These are phyloP conservation scores for Mortierella sp. DNA, from an alignment of 371 early-diverging fungal species.

Conservation along the genomic window DNA sequence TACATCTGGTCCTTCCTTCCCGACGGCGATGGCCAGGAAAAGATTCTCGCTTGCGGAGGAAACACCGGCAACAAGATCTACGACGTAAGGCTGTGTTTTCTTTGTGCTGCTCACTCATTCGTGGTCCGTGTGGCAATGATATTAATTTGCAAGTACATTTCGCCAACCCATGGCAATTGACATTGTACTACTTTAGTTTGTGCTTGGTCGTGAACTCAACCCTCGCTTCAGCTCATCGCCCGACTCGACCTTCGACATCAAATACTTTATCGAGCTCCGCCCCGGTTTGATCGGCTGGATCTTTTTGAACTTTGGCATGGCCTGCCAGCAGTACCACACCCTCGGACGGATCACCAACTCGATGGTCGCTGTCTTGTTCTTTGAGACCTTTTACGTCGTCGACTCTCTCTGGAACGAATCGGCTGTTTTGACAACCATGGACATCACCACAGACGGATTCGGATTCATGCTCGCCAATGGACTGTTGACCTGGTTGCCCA, in stretches of 20 bases:
- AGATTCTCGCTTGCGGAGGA: conserved; percentile 87
- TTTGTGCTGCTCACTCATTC: not conserved
- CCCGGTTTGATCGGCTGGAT: conserved; percentile 91
- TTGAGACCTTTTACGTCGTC: conserved; percentile 87
- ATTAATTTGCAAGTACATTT: not conserved
- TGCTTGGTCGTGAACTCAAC: conserved; percentile 89
- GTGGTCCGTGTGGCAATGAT: not conserved
- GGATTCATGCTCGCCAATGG: conserved; percentile 95
- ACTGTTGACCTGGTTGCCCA: conserved; percentile 92
- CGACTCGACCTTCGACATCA: conserved; percentile 81
- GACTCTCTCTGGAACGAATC: conserved; percentile 87
- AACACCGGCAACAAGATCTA: conserved; percentile 91
- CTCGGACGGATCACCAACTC: conserved; percentile 78
- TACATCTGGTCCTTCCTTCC: conserved; percentile 83
- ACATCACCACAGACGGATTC: conserved; percentile 94
- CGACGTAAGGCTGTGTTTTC: conserved; percentile 86
- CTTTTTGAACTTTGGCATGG: conserved; percentile 80
- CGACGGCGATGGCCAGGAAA: conserved; percentile 57
- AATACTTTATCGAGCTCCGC: conserved; percentile 92
- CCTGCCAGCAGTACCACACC: conserved; percentile 80
- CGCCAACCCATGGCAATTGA: not conserved
- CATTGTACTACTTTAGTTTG: conserved; percentile 60
- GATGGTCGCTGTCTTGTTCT: conserved; percentile 80
- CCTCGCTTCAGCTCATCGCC: conserved; percentile 78
- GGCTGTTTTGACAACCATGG: conserved; percentile 95